Evolutionary conservation across 306 rosid genomes (phyloP).

Genomic region (Rosa rugosa): DNA sequence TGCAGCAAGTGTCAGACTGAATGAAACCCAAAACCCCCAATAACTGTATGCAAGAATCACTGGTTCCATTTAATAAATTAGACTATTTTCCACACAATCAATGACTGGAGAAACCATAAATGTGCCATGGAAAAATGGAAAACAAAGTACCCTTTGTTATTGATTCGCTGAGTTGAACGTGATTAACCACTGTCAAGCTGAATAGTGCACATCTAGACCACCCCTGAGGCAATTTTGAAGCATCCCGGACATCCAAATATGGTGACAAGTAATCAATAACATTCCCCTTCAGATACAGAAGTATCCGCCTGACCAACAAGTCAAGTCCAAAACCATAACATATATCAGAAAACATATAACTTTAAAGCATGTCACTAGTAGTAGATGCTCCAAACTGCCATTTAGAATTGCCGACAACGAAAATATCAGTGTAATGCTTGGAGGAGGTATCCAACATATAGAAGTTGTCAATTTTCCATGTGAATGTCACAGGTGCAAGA

Average conservation of each 20-base stretch:
- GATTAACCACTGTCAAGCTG: slow-evolving; percentile 6
- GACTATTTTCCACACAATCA: not conserved
- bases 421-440: no score
- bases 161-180: not conserved
- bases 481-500: no score
- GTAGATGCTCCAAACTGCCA: no score
- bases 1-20: not conserved
- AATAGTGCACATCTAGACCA: slow-evolving; percentile 8
- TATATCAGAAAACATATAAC: no score
- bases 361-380: no score
- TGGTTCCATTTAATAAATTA: not conserved
- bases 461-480: no score
- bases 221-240: slow-evolving; percentile 3
- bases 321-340: no score
- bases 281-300: no score
- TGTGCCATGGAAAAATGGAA: not conserved
- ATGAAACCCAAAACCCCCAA: not conserved
- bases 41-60: not conserved
- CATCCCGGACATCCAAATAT: not conserved
- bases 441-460: no score
- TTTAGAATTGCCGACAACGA: no score
- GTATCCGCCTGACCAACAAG: no score
- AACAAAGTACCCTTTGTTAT: slow-evolving; percentile 6
- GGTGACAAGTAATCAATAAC: no score
- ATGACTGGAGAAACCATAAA: not conserved